A percentile compares a stretch with the other conserved stretches of the same genome.
These are phyloP conservation scores for Leccinum boreale DNA, from an alignment of 768 basidiomycete species.

Conservation along the genomic window DNA sequence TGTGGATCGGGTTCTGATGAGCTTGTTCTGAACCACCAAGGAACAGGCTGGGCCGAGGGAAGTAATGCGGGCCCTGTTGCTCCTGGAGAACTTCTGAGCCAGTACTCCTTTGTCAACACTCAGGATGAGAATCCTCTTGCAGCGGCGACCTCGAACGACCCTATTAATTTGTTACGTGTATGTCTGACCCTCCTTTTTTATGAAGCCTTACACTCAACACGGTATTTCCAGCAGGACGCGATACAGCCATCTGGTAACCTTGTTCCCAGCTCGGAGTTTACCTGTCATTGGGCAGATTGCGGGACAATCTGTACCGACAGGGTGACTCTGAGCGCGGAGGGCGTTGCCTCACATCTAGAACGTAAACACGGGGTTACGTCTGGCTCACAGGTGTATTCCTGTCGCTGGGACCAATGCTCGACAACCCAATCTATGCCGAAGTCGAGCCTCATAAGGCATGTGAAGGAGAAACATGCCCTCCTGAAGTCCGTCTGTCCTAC, in stretches of 20 bases:
- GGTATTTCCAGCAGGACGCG: not conserved
- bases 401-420: not conserved
- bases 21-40: not conserved
- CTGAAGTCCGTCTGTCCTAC: not conserved
- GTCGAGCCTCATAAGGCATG: conserved; percentile 6
- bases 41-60: not conserved
- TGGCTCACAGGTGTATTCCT: not conserved
- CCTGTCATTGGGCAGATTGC: conserved; percentile 1
- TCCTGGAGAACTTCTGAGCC: not conserved
- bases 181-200: not conserved
- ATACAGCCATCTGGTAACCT: not conserved
- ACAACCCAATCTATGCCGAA: not conserved
- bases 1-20: too few relatives aligned
- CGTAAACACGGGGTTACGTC: not conserved
- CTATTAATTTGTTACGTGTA: not conserved
- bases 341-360: not conserved
- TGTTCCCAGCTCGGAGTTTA: not conserved
- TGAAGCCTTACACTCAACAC: not conserved
- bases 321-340: not conserved
- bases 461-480: not conserved
- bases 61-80: too few relatives aligned
- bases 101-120: not conserved
- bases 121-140: not conserved
- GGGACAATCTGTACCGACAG: not conserved
- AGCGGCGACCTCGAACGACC: not conserved